Percentiles rank a stretch among this genome's conserved stretches.
Evolutionary conservation across 75 land plant species (phyloP).

Genomic region (Gnetum montanum): DNA sequence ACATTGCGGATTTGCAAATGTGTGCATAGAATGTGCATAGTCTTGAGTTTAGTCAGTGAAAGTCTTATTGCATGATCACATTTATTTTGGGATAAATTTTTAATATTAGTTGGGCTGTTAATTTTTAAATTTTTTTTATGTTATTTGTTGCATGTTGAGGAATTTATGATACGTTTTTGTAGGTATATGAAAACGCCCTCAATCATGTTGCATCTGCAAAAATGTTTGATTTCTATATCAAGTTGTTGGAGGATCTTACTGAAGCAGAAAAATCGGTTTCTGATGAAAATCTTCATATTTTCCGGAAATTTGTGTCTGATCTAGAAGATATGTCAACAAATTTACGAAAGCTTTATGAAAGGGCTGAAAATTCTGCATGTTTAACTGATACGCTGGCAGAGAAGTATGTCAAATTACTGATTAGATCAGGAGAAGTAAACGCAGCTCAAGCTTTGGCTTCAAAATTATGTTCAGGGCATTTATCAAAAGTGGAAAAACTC

Average conservation of each 20-base stretch:
- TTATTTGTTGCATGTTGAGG: background rate
- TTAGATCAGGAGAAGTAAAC: constrained; percentile 46
- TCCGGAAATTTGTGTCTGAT: background rate
- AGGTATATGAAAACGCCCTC: constrained; percentile 87
- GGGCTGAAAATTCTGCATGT: constrained; percentile 38
- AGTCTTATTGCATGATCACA: no score
- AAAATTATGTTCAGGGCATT: constrained; percentile 31
- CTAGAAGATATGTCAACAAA: constrained; percentile 3
- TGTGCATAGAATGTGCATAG: no score
- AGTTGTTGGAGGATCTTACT: constrained; percentile 36
- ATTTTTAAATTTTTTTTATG: no score
- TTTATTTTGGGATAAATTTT: no score
- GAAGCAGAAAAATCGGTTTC: no score
- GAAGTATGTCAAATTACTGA: constrained; percentile 37
- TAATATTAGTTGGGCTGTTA: no score
- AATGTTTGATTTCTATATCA: constrained; percentile 54
- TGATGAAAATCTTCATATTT: no score
- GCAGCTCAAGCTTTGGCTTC: constrained; percentile 45
- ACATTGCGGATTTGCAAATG: no score
- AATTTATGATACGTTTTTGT: background rate
- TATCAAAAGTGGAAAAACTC: constrained; percentile 31
- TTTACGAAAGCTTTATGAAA: constrained; percentile 34
- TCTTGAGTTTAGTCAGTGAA: no score
- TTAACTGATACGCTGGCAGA: constrained; percentile 54
- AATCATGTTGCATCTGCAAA: constrained; percentile 30